These are phyloP conservation scores for Nakazawaea ambrosiae DNA, from an alignment of 805 yeast species.

Conservation along the genomic window DNA sequence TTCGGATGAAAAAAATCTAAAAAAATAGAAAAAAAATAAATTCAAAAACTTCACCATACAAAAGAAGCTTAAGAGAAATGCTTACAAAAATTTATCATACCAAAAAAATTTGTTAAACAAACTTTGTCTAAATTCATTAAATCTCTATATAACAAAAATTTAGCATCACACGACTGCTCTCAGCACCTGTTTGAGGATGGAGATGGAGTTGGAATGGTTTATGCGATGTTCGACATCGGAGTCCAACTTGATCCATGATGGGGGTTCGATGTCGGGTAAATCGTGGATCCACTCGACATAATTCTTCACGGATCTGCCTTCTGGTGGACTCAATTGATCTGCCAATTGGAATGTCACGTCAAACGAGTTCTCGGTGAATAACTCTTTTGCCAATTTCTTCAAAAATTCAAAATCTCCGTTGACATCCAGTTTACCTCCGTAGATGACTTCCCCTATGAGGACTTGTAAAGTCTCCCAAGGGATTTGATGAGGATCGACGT, in stretches of 20 bases:
- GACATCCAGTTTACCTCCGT: conserved; percentile 58
- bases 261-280: conserved; percentile 47
- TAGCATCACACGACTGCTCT: too few species aligned
- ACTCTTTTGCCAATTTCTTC: conserved; percentile 22
- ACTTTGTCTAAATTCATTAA: too few species aligned
- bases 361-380: conserved; percentile 36
- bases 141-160: too few species aligned
- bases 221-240: conserved; percentile 36
- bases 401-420: conserved; percentile 32
- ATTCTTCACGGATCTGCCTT: conserved; percentile 27
- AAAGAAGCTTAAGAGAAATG: conserved; percentile 10
- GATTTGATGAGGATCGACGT: conserved; percentile 37
- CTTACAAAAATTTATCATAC: too few species aligned
- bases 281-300: conserved; percentile 40
- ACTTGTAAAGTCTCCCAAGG: conserved; percentile 49
- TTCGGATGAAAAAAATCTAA: not conserved
- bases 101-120: too few species aligned
- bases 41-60: not conserved
- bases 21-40: not conserved
- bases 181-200: too few species aligned
- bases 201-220: too few species aligned
- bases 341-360: conserved; percentile 35
- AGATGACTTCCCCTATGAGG: conserved; percentile 47
- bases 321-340: conserved; percentile 39
- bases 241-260: conserved; percentile 47